Evolutionary conservation across 345 rosid species (phyloP), one percentile per base, ranked within the genome.

Genomic region (Murraya paniculata): DNA sequence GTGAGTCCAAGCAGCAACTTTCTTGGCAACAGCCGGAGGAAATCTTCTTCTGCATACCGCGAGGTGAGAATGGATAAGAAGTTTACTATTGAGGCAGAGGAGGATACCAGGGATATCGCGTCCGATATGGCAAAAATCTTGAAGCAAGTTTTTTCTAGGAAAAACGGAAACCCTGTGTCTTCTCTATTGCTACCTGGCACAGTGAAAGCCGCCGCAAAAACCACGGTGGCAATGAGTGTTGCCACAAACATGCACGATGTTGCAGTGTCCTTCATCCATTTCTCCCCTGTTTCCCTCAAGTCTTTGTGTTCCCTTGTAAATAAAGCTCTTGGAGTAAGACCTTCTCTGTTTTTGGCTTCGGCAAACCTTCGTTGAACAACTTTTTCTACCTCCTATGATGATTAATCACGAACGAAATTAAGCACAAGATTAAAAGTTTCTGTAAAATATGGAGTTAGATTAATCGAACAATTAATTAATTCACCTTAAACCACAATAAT

Each of bases 31-130:
- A 82, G 45, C 28, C 5, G 5, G 6, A 36, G 39, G 33, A 70
- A 78, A 69, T 74, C 73, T 0, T 57, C 16, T n/a, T 36, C 22
- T 18, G 75, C 27, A 1, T 38, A 38, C 8, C 76, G 50, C 9
- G 76, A 74, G 8, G 76, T 73, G 18, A 61, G 72, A 62, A 78
- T 73, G 18, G 78, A 78, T 21, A 78, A 3, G 68, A 82, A 74
- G 19, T 1, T 38, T 0, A 62, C 9, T 60, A 82, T 9, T 0
- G 75, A 60, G 7, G 55, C 22, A 19, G 24, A 19, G 3, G 79
- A 64, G 7, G 16, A 60, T 2, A 78, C 14, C 7, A 78, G 31
- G 0, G 35, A 60, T 60, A 60, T 60, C 18, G 64, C 35, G 27
- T 60, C 64, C 11, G 31, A 69, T n/a, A 81, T n/a, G 5, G 66